Evolutionary conservation across 2,329 filamentous ascomycete genomes (phyloP), one percentile per base, ranked within the genome.

Genomic region (Dactylella cylindrospora): DNA sequence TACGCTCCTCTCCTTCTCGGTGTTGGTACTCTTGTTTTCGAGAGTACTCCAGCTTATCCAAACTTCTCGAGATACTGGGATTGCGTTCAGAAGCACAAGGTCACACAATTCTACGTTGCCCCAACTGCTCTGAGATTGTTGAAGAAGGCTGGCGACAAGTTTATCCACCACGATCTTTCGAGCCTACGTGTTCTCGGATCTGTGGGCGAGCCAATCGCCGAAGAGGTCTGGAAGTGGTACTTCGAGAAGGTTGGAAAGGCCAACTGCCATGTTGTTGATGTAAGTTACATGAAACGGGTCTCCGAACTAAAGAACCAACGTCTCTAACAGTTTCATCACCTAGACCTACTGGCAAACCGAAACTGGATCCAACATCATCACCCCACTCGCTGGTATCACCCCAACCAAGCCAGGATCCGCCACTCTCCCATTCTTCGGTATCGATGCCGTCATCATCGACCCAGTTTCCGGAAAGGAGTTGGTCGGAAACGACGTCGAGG

Each of bases 341-440:
- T 72, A 95, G 89, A 98, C 93, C 49, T 98, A 98, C 81, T 98
- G 93, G 93, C 93, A 98, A 82, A 98, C 93, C 47, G 93, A 98
- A 78, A 98, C 93, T 1, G 93, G 93, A 53, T 97, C 88, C 66
- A 84, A 98, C 75, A 90, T 95, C 70, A 97, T 98, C 73, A 88
- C 90, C 3, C 93, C 93, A 13, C 79, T 98, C 59, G 90, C 86
- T 43, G 93, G 93, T 71, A 81, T 97, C 28, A 97, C 91, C 0
- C 90, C 93, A 19, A 97, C 93, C 19, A 98, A 98, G 78, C 93
- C 93, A 15, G 93, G 93, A 50, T 94, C 88, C 72, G 93, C 93
- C 6, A 96, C 93, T 8, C 80, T 97, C 29, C 93, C 93, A 32
- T 98, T 97, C 82, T 98, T 98, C 72, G 93, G 93, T 69, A 93